Base-by-base conservation (phyloP, 371 early-diverging fungal genomes). In the Mortierella sp. region DNA sequence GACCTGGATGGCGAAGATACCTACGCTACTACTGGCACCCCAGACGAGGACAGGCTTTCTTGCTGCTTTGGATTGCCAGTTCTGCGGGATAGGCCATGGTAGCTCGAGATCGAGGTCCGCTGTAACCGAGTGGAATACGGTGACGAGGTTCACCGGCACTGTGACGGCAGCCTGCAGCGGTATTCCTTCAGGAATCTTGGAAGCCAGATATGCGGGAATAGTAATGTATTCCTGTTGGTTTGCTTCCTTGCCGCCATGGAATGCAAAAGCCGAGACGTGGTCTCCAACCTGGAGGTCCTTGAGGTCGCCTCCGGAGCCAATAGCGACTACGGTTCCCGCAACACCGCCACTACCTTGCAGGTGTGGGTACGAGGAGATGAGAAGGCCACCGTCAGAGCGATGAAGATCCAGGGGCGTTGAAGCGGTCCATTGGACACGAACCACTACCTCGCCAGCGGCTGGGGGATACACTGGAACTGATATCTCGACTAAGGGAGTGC, bases 1-100 rank as follows among this genome's bases (percentile, higher is more conserved):
- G 46, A 61, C 61, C 61, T 61, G 61, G 53, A 61, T 52, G 53
- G 61, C 61, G n/a, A 61, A 61, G 12, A 61, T 61, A 31, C 61
- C 61, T 43, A 61, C 61, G 14, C 61, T 61, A 53, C 61, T 61
- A 46, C 61, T 61, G 31, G 61, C 61, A 26, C 61, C 61, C 61
- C 61, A 61, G 47, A 61, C 27, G 34, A 61, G 61, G 47, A 61
- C 32, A 34, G 61, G 52, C 53, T 52, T 30, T n/a, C 39, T 61
- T 31, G 47, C 61, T 46, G 44, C 53, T 47, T 61, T 31, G 17
- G 61, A 47, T 44, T 52, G 28, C 61, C 61, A 61, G 37, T 46
- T 52, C 61, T 52, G 42, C n/a, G 53, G 61, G 51, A 61, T 61
- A 17, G 61, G 61, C 61, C 61, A 61, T 51, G 53, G 61, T 47